phyloP scores from a whole-genome alignment of 257 asterid genomes.

The Solanum chiquidenum region DNA sequence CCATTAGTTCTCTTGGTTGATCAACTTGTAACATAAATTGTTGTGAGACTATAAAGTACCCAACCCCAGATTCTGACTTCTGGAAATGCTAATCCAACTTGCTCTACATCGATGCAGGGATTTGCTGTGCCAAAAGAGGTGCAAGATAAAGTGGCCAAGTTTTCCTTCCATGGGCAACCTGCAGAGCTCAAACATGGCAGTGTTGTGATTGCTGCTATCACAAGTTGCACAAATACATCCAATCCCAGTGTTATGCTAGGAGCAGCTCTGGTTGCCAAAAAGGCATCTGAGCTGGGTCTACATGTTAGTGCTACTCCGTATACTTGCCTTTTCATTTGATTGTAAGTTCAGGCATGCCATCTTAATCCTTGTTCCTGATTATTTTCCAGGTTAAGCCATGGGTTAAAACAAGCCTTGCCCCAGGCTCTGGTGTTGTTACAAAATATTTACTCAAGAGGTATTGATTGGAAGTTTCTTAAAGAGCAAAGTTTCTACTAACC shows the following conservation, averaged over 20 bases:
- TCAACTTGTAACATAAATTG: neutral
- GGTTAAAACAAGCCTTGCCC: slow-evolving; percentile 97
- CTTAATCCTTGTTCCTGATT: slow-evolving; percentile 6
- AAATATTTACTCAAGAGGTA: slow-evolving; percentile 80
- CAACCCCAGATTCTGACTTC: neutral
- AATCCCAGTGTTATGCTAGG: slow-evolving; percentile 98
- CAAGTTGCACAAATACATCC: slow-evolving; percentile 96
- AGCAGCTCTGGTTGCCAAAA: slow-evolving; percentile 89
- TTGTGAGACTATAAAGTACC: neutral
- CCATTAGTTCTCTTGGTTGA: neutral
- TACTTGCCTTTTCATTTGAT: neutral
- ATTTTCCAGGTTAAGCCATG: slow-evolving; percentile 80
- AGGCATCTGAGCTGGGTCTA: slow-evolving; percentile 82
- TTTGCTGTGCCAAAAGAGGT: slow-evolving; percentile 85
- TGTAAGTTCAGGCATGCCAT: slow-evolving; percentile 1
- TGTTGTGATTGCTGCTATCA: slow-evolving; percentile 92
- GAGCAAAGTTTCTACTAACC: neutral
- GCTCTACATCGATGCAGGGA: slow-evolving; percentile 37
- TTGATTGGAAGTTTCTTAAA: neutral
- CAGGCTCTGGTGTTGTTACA: slow-evolving; percentile 92
- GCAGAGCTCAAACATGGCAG: slow-evolving; percentile 97
- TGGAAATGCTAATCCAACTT: neutral
- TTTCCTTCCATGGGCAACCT: slow-evolving; percentile 73
- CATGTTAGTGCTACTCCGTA: slow-evolving; percentile 30
- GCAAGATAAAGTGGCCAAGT: slow-evolving; percentile 68